Conservation (phyloP, 257 asterid species). For the Echium plantagineum region DNA sequence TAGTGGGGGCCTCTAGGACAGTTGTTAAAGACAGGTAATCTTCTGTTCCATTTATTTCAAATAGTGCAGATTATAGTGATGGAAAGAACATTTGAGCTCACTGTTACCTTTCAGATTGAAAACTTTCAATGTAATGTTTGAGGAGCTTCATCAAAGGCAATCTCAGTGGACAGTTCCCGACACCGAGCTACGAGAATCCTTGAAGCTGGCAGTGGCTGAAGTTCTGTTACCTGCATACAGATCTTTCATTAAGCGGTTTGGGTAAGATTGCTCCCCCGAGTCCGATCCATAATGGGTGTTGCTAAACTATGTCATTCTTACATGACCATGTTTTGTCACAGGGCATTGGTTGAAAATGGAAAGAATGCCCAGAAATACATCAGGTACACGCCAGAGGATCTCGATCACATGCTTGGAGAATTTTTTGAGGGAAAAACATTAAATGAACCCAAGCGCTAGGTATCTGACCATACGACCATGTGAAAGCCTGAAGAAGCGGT, state of each 20-base stretch:
- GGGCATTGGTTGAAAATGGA: conserved; percentile 84
- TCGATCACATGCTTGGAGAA: conserved; percentile 93
- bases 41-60: neutral
- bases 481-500: neutral
- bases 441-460: conserved; percentile 74
- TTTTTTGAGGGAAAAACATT: conserved; percentile 94
- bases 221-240: conserved; percentile 71
- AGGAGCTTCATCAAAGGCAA: conserved; percentile 77
- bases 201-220: conserved; percentile 81
- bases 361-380: conserved; percentile 94
- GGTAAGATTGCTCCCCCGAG: conserved; percentile 25
- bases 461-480: neutral
- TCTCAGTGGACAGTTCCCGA: conserved; percentile 90
- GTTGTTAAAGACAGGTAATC: conserved; percentile 1
- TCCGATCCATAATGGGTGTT: neutral
- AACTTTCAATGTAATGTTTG: conserved; percentile 72
- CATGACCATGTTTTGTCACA: conserved; percentile 12
- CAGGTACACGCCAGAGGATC: conserved; percentile 94
- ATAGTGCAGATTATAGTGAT: neutral
- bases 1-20: conserved; percentile 1
- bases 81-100: conserved; percentile 6
- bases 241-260: conserved; percentile 56
- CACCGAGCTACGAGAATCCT: conserved; percentile 65
- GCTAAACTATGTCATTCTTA: neutral
- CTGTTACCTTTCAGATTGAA: conserved; percentile 45